Base-by-base conservation (phyloP, 352 stramenopile species). In the Pythium aquatile region DNA sequence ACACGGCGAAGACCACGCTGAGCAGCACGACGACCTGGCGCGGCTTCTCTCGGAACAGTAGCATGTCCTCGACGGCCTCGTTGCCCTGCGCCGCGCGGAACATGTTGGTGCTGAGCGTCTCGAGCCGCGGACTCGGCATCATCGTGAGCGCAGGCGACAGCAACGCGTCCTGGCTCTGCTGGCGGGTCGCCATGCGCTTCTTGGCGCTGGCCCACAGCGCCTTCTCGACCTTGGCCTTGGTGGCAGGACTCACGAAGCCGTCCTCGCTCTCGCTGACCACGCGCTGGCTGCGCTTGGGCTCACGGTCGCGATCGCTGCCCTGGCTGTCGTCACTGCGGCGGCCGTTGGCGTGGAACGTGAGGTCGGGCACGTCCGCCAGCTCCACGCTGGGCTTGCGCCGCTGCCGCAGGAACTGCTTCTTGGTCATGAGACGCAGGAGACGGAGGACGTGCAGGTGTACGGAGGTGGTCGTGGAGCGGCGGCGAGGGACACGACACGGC, bases 21-120 rank as follows among this genome's bases (percentile, higher is more conserved):
- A 75, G 46, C 6, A 94, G 76, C 54, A 94, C 84, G n/a, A 86
- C 56, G 39, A 94, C 71, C 67, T 94, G 85, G 6, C 85, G 85
- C 46, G 85, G 85, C 70, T 93, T 72, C 61, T 94, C 85, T 11
- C 78, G 79, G 71, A 92, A 94, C 8, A 92, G 61, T 68, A 94
- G 68, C 63, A 88, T 67, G 14, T 83, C 77, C 37, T 93, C 81
- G 30, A 88, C 65, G 26, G 65, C 65, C 16, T 87, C 74, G 33
- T 70, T 80, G 62, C 77, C 78, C 42, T 79, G 75, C 16, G 77
- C 74, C 9, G 75, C 77, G 30, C 85, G 85, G 63, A 94, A 93
- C 59, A 68, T 78, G 66, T 90, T 90, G 61, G 20, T 39, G 55
- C 55, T 66, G 9, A 62, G 61, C 49, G 61, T 68, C 16, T 63